Percentiles rank a stretch among this genome's conserved stretches.
These are phyloP conservation scores for Boletus huronensis DNA, from an alignment of 768 basidiomycete species.

Conservation along the genomic window DNA sequence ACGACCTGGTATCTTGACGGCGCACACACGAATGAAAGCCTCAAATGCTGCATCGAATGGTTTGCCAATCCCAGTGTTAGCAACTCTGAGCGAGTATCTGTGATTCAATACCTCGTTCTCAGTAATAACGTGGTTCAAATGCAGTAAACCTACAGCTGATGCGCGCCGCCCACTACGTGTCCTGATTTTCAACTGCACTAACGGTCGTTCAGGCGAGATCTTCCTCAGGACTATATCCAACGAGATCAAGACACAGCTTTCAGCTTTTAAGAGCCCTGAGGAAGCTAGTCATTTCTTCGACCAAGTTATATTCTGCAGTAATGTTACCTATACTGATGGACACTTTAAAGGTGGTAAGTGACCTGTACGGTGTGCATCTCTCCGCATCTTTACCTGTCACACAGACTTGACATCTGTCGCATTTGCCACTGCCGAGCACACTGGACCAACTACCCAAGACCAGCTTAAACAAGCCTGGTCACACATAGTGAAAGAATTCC, in stretches of 20 bases:
- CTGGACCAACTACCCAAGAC: conserved; percentile 68
- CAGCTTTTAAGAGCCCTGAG: conserved; percentile 37
- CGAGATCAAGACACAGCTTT: conserved; percentile 47
- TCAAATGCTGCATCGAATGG: conserved; percentile 87
- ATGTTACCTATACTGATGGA: conserved; percentile 90
- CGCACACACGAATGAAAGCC: conserved; percentile 90
- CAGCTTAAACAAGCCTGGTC: conserved; percentile 76
- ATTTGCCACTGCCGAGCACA: conserved; percentile 58
- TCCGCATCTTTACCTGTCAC: not conserved
- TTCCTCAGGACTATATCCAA: conserved; percentile 64
- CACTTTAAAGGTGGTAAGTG: conserved; percentile 82
- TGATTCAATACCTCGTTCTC: not conserved
- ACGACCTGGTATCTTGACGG: conserved; percentile 92
- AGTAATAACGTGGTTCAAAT: conserved; percentile 1
- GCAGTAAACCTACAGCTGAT: conserved; percentile 11
- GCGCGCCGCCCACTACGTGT: conserved; percentile 42
- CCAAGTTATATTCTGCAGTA: conserved; percentile 91
- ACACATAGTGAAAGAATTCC: conserved; percentile 56
- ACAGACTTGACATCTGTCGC: conserved; percentile 77
- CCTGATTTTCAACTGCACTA: conserved; percentile 94
- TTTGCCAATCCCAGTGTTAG: conserved; percentile 63
- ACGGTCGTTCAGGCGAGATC: conserved; percentile 72
- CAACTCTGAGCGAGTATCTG: conserved; percentile 32
- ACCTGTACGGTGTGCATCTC: not conserved
- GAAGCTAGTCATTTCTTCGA: conserved; percentile 58